These are phyloP conservation scores for Fusarium torreyae DNA, from an alignment of 2,329 filamentous ascomycete species.

Conservation along the genomic window DNA sequence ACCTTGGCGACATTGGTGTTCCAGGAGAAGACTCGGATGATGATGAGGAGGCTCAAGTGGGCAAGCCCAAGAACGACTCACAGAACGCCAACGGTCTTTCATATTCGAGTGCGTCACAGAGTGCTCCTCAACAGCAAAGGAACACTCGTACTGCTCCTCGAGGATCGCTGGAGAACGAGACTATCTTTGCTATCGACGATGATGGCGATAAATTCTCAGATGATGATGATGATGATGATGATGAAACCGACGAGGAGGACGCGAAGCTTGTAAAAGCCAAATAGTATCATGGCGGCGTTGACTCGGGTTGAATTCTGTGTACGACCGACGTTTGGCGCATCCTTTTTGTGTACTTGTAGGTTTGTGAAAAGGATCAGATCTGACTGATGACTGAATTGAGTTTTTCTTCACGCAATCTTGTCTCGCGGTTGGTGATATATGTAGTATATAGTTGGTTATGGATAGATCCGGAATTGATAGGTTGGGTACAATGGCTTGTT, in stretches of 20 bases:
- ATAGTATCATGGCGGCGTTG: constrained; percentile 49
- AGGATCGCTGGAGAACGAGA: constrained; percentile 84
- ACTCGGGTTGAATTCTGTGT: constrained; percentile 14
- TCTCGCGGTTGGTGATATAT: constrained; percentile 5
- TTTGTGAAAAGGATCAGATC: constrained; percentile 25
- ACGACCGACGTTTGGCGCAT: constrained; percentile 8
- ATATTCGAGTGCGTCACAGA: constrained; percentile 43
- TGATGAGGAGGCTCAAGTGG: constrained; percentile 68
- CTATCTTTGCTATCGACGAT: constrained; percentile 95
- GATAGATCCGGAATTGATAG: constrained; percentile 22
- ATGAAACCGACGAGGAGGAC: constrained; percentile 70
- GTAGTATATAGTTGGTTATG: constrained; percentile 18
- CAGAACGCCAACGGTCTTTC: constrained; percentile 49
- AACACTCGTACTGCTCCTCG: constrained; percentile 60
- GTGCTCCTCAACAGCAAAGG: constrained; percentile 44
- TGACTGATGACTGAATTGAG: constrained; percentile 42
- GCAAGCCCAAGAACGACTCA: constrained; percentile 51
- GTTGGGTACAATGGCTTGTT: constrained; percentile 23
- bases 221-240: constrained; percentile 71
- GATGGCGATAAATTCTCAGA: constrained; percentile 87
- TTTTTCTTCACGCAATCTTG: constrained; percentile 20
- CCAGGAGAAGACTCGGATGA: constrained; percentile 72
- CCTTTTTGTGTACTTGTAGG: constrained; percentile 45
- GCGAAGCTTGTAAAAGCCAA: constrained; percentile 67
- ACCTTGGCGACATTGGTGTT: constrained; percentile 92